Base-by-base conservation (phyloP, 805 yeast species). In the Starmerella vaccinii region DNA sequence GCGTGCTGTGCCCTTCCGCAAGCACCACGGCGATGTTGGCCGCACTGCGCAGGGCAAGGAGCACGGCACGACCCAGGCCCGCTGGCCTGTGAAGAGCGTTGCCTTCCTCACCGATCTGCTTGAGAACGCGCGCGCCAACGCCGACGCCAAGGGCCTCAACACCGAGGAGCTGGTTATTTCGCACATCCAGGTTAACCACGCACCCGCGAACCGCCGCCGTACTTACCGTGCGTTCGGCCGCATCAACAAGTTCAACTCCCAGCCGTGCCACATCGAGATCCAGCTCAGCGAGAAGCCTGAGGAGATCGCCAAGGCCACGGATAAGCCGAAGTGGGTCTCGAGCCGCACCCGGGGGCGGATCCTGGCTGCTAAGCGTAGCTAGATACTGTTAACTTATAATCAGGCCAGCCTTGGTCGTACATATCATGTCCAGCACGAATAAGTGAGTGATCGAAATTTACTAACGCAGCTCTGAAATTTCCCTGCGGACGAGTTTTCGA, bases 191-290 rank as follows among this genome's bases (percentile, higher is more conserved):
- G 98, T 90, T 71, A 92, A 92, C 95, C 95, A 88, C 75, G 98
- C 98, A 69, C 98, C 99, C 78, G 88, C 88, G 79, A 95, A 87
- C 80, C 92, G 97, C 82, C 90, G 99, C 81, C 88, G 99, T 80
- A 92, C 98, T 71, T 92, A 79, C 95, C 89, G 99, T 84, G 99
- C 99, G 69, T 97, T 90, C 84, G 99, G 99, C 85, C 92, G 98
- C 84, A 86, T 88, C 74, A 92, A 90, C 78, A 95, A 96, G 69
- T 92, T 88, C 92, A 94, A 88, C 80, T 86, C 97, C 57, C 79
- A 89, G 68, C 98, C 98, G 73, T 89, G 94, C 69, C 99, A 92
- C 85, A 90, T 92, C 73, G 98, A 92, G 81, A 79, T 92, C 71
- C 82, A 87, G 71, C 78, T 92, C 67, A 84, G 96, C 69, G 98